Evolutionary conservation across 2,329 filamentous ascomycete genomes (phyloP).

Genomic region (Nemania serpens): DNA sequence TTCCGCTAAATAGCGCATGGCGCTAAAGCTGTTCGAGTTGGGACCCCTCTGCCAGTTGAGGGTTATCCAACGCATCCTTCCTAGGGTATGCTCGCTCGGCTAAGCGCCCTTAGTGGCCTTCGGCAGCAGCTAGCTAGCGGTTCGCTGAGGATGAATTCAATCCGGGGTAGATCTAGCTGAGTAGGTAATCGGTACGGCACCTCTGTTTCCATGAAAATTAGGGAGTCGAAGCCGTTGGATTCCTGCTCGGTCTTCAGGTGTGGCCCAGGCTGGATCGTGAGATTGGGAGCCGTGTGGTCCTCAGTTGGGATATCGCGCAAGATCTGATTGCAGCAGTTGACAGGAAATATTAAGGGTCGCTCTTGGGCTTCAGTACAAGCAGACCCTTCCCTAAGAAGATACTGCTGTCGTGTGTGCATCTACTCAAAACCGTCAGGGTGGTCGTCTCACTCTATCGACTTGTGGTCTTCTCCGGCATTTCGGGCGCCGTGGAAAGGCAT

Average conservation of each 20-base stretch:
- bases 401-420: not conserved
- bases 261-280: not conserved
- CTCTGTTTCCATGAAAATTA: not conserved
- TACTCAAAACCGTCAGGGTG: not conserved
- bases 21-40: no score
- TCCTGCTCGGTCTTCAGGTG: not conserved
- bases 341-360: not conserved
- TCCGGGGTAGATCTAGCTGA: not conserved
- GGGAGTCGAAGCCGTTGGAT: not conserved
- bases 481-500: not conserved
- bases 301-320: not conserved
- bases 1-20: no score
- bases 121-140: not conserved
- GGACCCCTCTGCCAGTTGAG: no score
- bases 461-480: not conserved
- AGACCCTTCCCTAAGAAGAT: not conserved
- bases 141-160: not conserved
- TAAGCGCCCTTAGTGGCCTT: not conserved
- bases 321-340: not conserved
- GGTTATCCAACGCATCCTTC: not conserved
- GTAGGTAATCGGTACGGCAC: not conserved
- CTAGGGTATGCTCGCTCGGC: not conserved
- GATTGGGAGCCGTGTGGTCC: not conserved
- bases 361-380: not conserved
- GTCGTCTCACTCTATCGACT: not conserved